phyloP scores from a whole-genome alignment of 2,329 filamentous ascomycete species.

The Pseudogymnoascus verrucosus region DNA sequence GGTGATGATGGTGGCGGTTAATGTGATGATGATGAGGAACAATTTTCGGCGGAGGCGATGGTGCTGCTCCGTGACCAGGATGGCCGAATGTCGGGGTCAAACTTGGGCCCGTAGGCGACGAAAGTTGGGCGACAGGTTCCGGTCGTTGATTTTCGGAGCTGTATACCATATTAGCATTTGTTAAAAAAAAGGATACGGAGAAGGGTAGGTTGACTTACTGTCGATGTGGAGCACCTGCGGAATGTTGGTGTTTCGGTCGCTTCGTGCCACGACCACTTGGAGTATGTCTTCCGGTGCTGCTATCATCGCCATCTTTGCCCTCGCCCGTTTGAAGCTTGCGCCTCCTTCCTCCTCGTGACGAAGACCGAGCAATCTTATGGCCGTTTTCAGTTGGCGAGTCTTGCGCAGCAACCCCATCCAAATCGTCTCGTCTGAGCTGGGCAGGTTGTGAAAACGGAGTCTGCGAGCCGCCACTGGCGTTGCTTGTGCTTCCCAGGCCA shows the following conservation, averaged over 20 bases:
- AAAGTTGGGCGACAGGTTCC: constrained; percentile 40
- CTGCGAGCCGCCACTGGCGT: constrained; percentile 43
- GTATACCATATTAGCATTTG: constrained; percentile 19
- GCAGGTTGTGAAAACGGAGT: constrained; percentile 37
- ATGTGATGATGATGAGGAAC: constrained; percentile 24
- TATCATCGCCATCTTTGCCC: constrained; percentile 57
- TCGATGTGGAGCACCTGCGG: constrained; percentile 52
- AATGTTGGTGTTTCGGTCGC: constrained; percentile 52
- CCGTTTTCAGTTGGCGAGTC: constrained; percentile 34
- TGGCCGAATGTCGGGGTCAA: constrained; percentile 39
- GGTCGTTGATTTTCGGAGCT: constrained; percentile 51
- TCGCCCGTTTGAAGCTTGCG: constrained; percentile 75
- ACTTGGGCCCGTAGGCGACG: constrained; percentile 36
- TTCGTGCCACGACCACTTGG: constrained; percentile 52
- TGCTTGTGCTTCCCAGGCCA: constrained; percentile 39
- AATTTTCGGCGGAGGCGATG: constrained; percentile 33
- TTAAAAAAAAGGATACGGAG: background rate
- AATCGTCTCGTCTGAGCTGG: constrained; percentile 45
- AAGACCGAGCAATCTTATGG: constrained; percentile 33
- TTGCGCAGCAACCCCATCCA: constrained; percentile 34
- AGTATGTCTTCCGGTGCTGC: constrained; percentile 52
- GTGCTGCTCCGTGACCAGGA: constrained; percentile 36
- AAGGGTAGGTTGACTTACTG: constrained; percentile 43
- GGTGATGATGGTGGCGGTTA: constrained; percentile 34
- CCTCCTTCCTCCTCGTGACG: constrained; percentile 46